Evolutionary conservation across 2,329 filamentous ascomycete species (phyloP), one percentile per base, ranked within the genome.

Genomic region (Neocatenulostroma microsporum): DNA sequence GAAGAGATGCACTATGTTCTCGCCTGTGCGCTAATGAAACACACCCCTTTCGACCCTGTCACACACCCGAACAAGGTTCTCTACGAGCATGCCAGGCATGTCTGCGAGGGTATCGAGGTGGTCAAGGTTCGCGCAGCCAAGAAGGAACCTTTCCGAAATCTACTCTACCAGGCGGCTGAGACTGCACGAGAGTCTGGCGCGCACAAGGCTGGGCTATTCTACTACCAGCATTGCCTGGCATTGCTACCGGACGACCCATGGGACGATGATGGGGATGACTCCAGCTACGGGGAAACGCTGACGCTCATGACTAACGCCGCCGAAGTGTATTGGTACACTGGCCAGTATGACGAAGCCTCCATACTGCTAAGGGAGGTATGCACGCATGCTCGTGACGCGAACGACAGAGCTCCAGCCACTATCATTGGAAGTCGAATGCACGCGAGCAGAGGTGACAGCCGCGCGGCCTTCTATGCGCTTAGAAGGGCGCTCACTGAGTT

Each of bases 1-100:
- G 68, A 74, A 14, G 82, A 83, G 49, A 95, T 95, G 88, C 87
- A 95, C 60, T 95, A 88, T 50, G 78, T 87, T 30, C 85, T 95
- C 50, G 82, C 84, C 0, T 80, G 85, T 54, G 82, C 81, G 0
- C 75, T 95, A 47, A 76, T 88, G 58, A 82, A 83, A 48, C 80
- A 87, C 49, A 76, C 66, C 15, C 63, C 67, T 6, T 61, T 73
- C 17, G 78, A 86, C 41, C 68, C 74, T 2, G 71, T 71, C 33
- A 72, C 73, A 18, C 48, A 57, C 17, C 56, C 60, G 2, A 63
- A 62, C 4, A 66, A 64, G 32, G 50, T 60, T 2, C 71, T 79
- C 10, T 87, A 93, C 53, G 80, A 76, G 41, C 80, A 82, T 41
- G 84, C 86, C 15, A 75, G 80, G 4, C 89, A 95, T 57, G 81